phyloP scores from a whole-genome alignment of 1,139 yeast species.

The Suhomyces bokatorum region DNA sequence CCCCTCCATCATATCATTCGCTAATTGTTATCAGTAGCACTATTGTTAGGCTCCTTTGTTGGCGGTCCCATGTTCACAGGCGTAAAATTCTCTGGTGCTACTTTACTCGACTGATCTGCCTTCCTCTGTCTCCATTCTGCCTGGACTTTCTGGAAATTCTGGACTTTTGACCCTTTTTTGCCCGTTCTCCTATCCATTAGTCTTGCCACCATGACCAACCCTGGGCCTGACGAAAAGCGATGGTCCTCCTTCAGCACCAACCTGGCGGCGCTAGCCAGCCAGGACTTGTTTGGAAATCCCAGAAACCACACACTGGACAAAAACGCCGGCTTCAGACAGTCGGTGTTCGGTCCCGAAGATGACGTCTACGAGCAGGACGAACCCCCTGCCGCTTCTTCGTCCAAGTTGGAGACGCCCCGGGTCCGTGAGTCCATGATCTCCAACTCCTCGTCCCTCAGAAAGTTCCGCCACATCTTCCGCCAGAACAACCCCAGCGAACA shows the following conservation, averaged over 20 bases:
- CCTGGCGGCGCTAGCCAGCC: slow-evolving; percentile 15
- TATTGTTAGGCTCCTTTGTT: slow-evolving; percentile 1
- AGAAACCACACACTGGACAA: slow-evolving; percentile 4
- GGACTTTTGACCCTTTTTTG: neutral
- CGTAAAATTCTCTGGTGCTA: neutral
- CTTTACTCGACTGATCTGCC: neutral
- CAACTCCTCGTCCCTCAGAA: slow-evolving; percentile 17
- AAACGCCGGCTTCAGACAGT: slow-evolving; percentile 6
- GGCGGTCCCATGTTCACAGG: neutral
- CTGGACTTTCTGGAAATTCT: too few species aligned
- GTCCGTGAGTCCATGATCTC: slow-evolving; percentile 14
- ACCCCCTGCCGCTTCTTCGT: neutral
- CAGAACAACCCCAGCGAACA: slow-evolving; percentile 1
- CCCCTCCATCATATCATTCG: neutral
- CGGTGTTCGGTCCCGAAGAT: slow-evolving; percentile 4
- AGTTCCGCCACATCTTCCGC: slow-evolving; percentile 17
- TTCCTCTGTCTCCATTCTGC: neutral
- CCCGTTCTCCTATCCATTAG: neutral
- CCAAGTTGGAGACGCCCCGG: slow-evolving; percentile 1
- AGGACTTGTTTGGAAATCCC: slow-evolving; percentile 15
- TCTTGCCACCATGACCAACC: slow-evolving; percentile 11
- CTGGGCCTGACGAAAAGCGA: slow-evolving; percentile 13
- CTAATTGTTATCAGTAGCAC: slow-evolving; percentile 1
- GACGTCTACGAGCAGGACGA: slow-evolving; percentile 1
- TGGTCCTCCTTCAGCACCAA: slow-evolving; percentile 15